These are phyloP conservation scores for Zopfia rhizophila DNA, from an alignment of 2,329 filamentous ascomycete species.

Conservation along the genomic window DNA sequence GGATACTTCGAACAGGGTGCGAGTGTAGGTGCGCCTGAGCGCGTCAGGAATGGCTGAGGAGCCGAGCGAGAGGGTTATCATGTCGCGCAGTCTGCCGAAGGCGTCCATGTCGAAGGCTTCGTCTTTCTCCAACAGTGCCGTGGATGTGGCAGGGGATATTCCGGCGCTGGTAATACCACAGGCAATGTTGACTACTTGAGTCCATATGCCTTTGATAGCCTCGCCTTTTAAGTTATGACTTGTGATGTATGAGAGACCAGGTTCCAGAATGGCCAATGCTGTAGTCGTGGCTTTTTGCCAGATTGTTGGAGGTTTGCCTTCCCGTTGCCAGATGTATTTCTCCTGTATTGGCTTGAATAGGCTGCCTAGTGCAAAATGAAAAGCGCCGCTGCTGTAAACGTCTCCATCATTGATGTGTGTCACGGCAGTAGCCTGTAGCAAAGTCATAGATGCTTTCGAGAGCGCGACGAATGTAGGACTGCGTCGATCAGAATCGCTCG, in stretches of 20 bases:
- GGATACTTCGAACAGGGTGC: conserved; percentile 82
- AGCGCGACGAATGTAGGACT: conserved; percentile 89
- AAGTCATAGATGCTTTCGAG: conserved; percentile 81
- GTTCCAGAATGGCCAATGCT: conserved; percentile 73
- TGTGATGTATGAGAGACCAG: conserved; percentile 65
- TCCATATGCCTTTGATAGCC: conserved; percentile 70
- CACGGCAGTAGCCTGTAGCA: conserved; percentile 71
- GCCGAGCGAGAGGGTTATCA: conserved; percentile 81
- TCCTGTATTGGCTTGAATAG: conserved; percentile 76
- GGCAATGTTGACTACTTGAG: conserved; percentile 53
- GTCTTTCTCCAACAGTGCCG: conserved; percentile 61
- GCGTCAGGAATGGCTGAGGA: conserved; percentile 71
- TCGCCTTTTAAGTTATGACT: conserved; percentile 44
- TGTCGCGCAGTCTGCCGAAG: conserved; percentile 73
- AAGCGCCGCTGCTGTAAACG: conserved; percentile 75
- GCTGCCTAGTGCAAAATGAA: conserved; percentile 72
- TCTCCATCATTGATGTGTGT: conserved; percentile 70
- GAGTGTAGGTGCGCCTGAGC: conserved; percentile 75
- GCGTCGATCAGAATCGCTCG: conserved; percentile 32
- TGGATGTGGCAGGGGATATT: conserved; percentile 50
- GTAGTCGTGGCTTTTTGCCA: conserved; percentile 85
- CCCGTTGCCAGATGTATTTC: conserved; percentile 81
- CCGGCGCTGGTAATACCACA: conserved; percentile 52
- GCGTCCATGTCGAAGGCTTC: conserved; percentile 83
- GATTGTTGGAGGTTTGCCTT: conserved; percentile 75